phyloP scores from a whole-genome alignment of 2,329 filamentous ascomycete genomes.

The Raffaelea arxii region DNA sequence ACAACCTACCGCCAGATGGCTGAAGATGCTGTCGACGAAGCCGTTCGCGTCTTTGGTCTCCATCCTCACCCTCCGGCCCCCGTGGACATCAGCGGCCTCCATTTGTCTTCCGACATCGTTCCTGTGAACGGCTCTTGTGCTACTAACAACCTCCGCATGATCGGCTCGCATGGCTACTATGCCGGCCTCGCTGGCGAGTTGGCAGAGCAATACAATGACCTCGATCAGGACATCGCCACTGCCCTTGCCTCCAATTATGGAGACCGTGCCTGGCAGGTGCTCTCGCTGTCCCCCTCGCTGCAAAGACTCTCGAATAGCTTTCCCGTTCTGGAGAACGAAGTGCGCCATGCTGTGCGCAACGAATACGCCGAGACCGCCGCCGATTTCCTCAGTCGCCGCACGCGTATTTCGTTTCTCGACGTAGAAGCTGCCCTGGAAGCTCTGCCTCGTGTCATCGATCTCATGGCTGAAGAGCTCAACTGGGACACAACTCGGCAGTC shows the following conservation, averaged over 20 bases:
- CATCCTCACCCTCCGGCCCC: conserved; percentile 32
- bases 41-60: conserved; percentile 56
- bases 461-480: conserved; percentile 75
- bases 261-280: conserved; percentile 86
- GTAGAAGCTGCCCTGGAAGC: conserved; percentile 84
- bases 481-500: conserved; percentile 69
- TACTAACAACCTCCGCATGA: conserved; percentile 61
- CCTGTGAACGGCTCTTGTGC: conserved; percentile 58
- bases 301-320: conserved; percentile 71
- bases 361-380: conserved; percentile 89
- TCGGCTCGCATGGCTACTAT: conserved; percentile 71
- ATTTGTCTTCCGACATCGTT: conserved; percentile 33
- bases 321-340: conserved; percentile 85
- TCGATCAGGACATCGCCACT: conserved; percentile 90
- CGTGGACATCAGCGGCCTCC: conserved; percentile 60
- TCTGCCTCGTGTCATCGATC: conserved; percentile 74
- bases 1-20: conserved; percentile 85
- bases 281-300: conserved; percentile 71
- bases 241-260: conserved; percentile 83
- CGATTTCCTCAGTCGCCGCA: conserved; percentile 78
- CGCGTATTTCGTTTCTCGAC: conserved; percentile 79
- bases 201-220: conserved; percentile 84
- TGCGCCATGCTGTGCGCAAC: conserved; percentile 77
- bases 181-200: conserved; percentile 81
- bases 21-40: conserved; percentile 73